phyloP scores from a whole-genome alignment of 2,329 filamentous ascomycete genomes.

The Colletotrichum somersetense region DNA sequence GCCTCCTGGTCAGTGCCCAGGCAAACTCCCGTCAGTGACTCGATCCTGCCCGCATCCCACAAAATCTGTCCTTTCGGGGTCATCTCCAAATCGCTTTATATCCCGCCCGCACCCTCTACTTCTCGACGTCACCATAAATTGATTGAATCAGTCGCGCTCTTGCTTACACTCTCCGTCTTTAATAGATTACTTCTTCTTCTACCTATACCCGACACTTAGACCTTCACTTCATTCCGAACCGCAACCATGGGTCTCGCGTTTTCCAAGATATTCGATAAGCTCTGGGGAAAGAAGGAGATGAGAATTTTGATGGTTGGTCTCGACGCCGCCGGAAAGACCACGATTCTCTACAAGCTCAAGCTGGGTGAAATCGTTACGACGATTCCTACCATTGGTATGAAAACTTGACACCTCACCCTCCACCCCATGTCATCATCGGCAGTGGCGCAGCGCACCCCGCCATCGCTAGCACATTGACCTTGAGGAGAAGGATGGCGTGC shows the following conservation, averaged over 20 bases:
- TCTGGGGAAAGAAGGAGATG: slow-evolving; percentile 99
- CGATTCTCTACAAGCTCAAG: slow-evolving; percentile 99
- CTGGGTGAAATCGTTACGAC: slow-evolving; percentile 99
- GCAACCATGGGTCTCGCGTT: slow-evolving; percentile 97
- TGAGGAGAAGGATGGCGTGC: slow-evolving; percentile 30
- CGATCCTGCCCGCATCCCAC: slow-evolving; percentile 17
- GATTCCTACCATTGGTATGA: slow-evolving; percentile 95
- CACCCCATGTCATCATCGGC: not conserved
- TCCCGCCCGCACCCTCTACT: slow-evolving; percentile 30
- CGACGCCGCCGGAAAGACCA: slow-evolving; percentile 99
- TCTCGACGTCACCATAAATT: slow-evolving; percentile 31
- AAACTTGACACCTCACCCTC: slow-evolving; percentile 13
- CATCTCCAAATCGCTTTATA: slow-evolving; percentile 23
- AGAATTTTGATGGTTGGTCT: slow-evolving; percentile 99
- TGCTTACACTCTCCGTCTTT: slow-evolving; percentile 34
- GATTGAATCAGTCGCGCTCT: slow-evolving; percentile 37
- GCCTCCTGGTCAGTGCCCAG: slow-evolving; percentile 35
- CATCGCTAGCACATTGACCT: slow-evolving; percentile 12
- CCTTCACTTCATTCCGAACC: slow-evolving; percentile 55
- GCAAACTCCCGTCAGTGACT: slow-evolving; percentile 37
- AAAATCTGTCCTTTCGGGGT: slow-evolving; percentile 39
- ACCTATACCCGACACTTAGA: slow-evolving; percentile 51
- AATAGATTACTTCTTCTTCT: slow-evolving; percentile 43
- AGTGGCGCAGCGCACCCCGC: slow-evolving; percentile 16
- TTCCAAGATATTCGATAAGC: slow-evolving; percentile 94